Base-by-base conservation (phyloP, 495 filamentous ascomycete species). In the Evernia prunastri region DNA sequence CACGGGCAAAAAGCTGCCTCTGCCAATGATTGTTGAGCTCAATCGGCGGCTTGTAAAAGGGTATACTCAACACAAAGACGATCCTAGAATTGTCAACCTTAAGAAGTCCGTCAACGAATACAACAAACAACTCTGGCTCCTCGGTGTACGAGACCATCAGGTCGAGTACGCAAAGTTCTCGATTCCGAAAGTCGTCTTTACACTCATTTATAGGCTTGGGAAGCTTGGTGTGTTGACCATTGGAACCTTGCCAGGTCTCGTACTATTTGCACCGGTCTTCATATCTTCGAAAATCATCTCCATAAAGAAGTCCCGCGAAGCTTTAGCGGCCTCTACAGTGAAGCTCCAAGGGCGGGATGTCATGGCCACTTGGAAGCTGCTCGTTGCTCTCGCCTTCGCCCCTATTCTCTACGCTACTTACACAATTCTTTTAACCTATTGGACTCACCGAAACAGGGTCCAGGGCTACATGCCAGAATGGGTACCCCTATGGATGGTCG, bases 331-430 rank as follows among this genome's bases (percentile, higher is more conserved):
- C 27, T 96, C 92, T 13, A 89, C 88, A 3, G 94, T 99, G 66
- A 99, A 99, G 72, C 82, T 99, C 35, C 88, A 95, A 72, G 94
- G 90, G 23, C 84, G 87, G 40, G 94, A 99, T 73, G 94, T 99
- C 31, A 93, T 99, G 80, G 94, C 94, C 0, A 97, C 94, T 0
- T 99, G 94, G 94, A 99, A 99, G 74, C 82, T 99, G 17, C 86
- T 99, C 12, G 92, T 97, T 31, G 85, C 93, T 37, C 80, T 97
- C 70, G 91, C 86, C 18, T 86, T 99, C 68, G 90, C 92, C 10
- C 94, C 94, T 0, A 77, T 90, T 9, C 79, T 96, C 6, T 97
- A 97, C 74, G 86, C 87, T 61, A 80, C 85, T 43, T 97, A 96
- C 74, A 89, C 89, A 8, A 74, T 82, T 36, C 60, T 87, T 12